Conservation (phyloP, 2,329 filamentous ascomycete species). For the Rutstroemia sp. region DNA sequence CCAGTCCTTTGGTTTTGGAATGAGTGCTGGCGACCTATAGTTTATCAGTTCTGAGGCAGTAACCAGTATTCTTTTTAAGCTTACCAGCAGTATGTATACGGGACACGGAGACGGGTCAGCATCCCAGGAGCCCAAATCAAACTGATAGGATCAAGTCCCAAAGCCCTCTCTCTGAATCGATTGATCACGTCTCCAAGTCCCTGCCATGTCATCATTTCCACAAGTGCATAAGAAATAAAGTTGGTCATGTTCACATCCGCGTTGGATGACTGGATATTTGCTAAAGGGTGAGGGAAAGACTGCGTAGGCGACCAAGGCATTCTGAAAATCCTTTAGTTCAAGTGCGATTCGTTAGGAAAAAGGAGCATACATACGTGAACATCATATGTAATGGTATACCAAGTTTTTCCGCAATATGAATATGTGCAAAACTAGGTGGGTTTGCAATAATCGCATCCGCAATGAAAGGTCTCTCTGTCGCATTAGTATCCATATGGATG, state of each 20-base stretch:
- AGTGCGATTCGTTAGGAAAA: neutral
- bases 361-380: conserved; percentile 62
- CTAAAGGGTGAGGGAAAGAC: conserved; percentile 62
- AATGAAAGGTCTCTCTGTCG: conserved; percentile 55
- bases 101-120: conserved; percentile 66
- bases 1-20: conserved; percentile 77
- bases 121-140: conserved; percentile 78
- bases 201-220: conserved; percentile 70
- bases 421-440: conserved; percentile 68
- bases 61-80: neutral
- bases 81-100: conserved; percentile 84
- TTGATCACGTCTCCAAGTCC: conserved; percentile 86
- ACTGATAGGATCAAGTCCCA: conserved; percentile 71
- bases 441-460: conserved; percentile 78
- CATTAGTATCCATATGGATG: conserved; percentile 28
- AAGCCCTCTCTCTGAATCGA: conserved; percentile 65
- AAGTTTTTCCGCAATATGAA: conserved; percentile 68
- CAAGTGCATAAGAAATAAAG: conserved; percentile 60
- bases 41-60: conserved; percentile 2
- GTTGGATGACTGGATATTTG: conserved; percentile 58
- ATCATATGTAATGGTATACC: conserved; percentile 75
- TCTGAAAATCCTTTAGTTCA: conserved; percentile 13
- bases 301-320: conserved; percentile 70
- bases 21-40: conserved; percentile 59
- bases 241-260: conserved; percentile 57